Evolutionary conservation across 495 filamentous ascomycete genomes (phyloP).

Genomic region (Lentithecium fluviatile): DNA sequence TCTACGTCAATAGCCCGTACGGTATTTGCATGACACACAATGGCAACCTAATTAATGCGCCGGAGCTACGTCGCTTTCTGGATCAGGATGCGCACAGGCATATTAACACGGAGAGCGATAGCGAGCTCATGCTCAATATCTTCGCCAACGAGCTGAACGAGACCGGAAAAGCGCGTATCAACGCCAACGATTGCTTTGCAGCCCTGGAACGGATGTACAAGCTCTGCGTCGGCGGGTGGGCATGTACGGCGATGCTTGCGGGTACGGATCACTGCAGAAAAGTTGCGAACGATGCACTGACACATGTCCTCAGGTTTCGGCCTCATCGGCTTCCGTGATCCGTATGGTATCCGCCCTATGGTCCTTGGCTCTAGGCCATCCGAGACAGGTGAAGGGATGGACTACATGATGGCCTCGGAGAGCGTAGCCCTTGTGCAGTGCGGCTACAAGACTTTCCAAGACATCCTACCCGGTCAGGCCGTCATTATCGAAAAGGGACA

Average conservation of each 20-base stretch:
- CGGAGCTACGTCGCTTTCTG: slow-evolving; percentile 70
- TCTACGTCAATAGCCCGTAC: slow-evolving; percentile 92
- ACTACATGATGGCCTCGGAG: slow-evolving; percentile 99
- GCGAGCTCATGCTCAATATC: slow-evolving; percentile 91
- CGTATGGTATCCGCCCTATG: slow-evolving; percentile 86
- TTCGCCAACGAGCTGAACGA: slow-evolving; percentile 92
- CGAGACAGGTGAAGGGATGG: slow-evolving; percentile 63
- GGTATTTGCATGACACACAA: slow-evolving; percentile 73
- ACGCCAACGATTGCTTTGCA: slow-evolving; percentile 84
- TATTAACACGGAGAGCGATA: slow-evolving; percentile 95
- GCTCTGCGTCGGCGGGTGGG: slow-evolving; percentile 80
- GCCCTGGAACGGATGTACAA: slow-evolving; percentile 72
- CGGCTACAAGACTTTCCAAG: slow-evolving; percentile 75
- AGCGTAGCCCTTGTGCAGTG: slow-evolving; percentile 86
- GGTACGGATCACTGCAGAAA: slow-evolving; percentile 48
- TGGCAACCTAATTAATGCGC: slow-evolving; percentile 94
- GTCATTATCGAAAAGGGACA: slow-evolving; percentile 88
- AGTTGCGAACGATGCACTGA: slow-evolving; percentile 21
- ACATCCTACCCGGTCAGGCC: slow-evolving; percentile 88
- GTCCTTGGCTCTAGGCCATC: slow-evolving; percentile 75
- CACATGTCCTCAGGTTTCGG: slow-evolving; percentile 61
- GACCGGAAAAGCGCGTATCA: slow-evolving; percentile 94
- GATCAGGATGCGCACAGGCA: slow-evolving; percentile 89
- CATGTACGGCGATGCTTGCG: slow-evolving; percentile 88
- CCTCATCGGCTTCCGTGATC: slow-evolving; percentile 84